Conservation (phyloP, 1,284 basidiomycete genomes). For the Ganoderma resinaceum region DNA sequence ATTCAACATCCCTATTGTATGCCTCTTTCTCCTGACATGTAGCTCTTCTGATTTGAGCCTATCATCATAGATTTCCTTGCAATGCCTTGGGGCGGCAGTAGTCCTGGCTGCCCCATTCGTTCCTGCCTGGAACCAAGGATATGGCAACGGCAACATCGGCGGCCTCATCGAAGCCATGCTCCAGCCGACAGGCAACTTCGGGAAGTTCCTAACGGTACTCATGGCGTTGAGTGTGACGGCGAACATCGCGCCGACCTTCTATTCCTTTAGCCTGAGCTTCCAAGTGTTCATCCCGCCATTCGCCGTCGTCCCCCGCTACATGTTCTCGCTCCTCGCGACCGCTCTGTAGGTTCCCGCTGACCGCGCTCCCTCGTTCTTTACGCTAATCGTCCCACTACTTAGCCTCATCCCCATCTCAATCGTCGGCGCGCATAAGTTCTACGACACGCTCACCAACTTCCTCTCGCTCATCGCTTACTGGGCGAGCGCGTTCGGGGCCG, state of each 20-base stretch:
- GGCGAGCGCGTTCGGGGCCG: conserved; percentile 62
- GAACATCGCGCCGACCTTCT: conserved; percentile 87
- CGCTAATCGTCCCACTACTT: neutral
- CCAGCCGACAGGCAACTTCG: conserved; percentile 73
- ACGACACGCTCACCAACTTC: conserved; percentile 70
- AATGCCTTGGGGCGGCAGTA: conserved; percentile 82
- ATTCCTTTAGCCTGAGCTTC: conserved; percentile 84
- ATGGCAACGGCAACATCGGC: conserved; percentile 68
- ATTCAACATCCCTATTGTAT: conserved; percentile 72
- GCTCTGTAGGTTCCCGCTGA: conserved; percentile 64
- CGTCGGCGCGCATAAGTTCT: conserved; percentile 72
- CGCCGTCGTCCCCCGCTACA: conserved; percentile 79
- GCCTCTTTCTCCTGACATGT: conserved; percentile 26
- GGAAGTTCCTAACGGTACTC: conserved; percentile 88
- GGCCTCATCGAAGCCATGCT: conserved; percentile 83
- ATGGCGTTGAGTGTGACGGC: conserved; percentile 82
- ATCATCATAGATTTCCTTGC: conserved; percentile 55
- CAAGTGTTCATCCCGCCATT: conserved; percentile 81
- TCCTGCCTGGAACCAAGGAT: conserved; percentile 71
- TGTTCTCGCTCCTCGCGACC: conserved; percentile 84
- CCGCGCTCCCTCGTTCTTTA: neutral
- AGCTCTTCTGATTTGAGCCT: neutral
- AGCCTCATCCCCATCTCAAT: conserved; percentile 66
- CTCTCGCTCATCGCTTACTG: conserved; percentile 81
- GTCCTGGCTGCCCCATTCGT: conserved; percentile 66